Evolutionary conservation across 371 early-diverging fungal genomes (phyloP).

Genomic region (Dipsacomyces acuminosporus): DNA sequence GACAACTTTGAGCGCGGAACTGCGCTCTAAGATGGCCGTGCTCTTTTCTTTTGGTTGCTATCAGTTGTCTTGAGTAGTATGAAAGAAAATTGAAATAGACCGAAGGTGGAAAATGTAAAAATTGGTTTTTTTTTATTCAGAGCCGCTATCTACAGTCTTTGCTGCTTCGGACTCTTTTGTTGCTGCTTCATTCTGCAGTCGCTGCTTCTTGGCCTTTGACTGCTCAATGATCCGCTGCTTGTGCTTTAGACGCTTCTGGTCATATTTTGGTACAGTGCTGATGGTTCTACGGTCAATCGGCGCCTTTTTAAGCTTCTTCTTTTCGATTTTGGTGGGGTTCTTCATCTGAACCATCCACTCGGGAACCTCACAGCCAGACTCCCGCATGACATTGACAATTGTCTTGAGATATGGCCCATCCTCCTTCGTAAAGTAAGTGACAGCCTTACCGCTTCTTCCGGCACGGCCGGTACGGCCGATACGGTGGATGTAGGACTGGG

Average conservation of each 20-base stretch:
- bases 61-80: neutral
- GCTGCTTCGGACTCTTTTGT: too few relatives aligned
- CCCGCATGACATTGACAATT: slow-evolving; percentile 94
- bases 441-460: slow-evolving; percentile 71
- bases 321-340: slow-evolving; percentile 51
- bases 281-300: slow-evolving; percentile 66
- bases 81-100: too few relatives aligned
- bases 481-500: slow-evolving; percentile 90
- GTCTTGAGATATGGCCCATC: slow-evolving; percentile 83
- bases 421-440: slow-evolving; percentile 90
- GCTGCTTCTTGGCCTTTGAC: slow-evolving; percentile 40
- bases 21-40: slow-evolving; percentile 50
- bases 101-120: too few relatives aligned
- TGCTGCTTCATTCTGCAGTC: neutral
- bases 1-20: slow-evolving; percentile 87
- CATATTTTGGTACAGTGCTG: slow-evolving; percentile 61
- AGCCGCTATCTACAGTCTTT: too few relatives aligned
- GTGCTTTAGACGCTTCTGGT: slow-evolving; percentile 54
- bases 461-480: slow-evolving; percentile 94
- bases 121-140: too few relatives aligned
- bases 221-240: slow-evolving; percentile 51
- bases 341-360: slow-evolving; percentile 94
- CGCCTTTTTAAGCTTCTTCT: slow-evolving; percentile 59
- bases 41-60: neutral
- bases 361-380: slow-evolving; percentile 92